Base-by-base conservation (phyloP, 2,329 filamentous ascomycete genomes). In the Colletotrichum endophyticum region DNA sequence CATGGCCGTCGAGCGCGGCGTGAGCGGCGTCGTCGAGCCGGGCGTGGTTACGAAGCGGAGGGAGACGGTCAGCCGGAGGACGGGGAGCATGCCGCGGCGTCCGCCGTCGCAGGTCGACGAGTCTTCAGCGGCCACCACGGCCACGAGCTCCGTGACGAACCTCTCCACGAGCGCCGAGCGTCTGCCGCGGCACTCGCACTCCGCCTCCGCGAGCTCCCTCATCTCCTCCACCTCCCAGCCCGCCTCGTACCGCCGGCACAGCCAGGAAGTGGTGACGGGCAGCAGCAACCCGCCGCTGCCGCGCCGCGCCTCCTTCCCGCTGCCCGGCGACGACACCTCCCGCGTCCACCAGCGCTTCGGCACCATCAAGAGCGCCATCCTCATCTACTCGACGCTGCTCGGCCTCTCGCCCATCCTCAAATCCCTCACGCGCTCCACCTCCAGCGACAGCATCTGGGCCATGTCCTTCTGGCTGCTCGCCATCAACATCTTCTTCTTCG, bases 401-500 rank as follows among this genome's bases (percentile, higher is more conserved):
- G 97, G 96, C 13, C 90, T 99, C 6, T 98, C 95, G 57, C 97
- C 97, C 0, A 99, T 99, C 78, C 92, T 99, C 77, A 98, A 98
- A 84, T 98, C 96, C 2, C 91, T 99, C n/a, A 99, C 97, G 1
- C 92, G 91, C 67, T 98, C 96, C 7, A 99, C 96, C 6, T 96
- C 95, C 9, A 94, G 92, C 72, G 97, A 99, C 88, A 97, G 94
- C 59, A 99, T 99, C 83, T 99, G 97, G 97, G 95, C 97, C 74
- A 94, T 99, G 88, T 97, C 95, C 67, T 96, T 95, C 82, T 97
- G 96, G 93, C 90, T 99, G 61, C 92, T 99, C 78, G 92, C 95
- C 81, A 96, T 98, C 86, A 99, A 99, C 84, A 95, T 99, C 77
- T 98, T 98, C 85, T 98, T 98, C 84, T 99, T 98, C 82, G 97